Base-by-base conservation (phyloP, 2,329 filamentous ascomycete genomes). In the Aspergillus sp. region DNA sequence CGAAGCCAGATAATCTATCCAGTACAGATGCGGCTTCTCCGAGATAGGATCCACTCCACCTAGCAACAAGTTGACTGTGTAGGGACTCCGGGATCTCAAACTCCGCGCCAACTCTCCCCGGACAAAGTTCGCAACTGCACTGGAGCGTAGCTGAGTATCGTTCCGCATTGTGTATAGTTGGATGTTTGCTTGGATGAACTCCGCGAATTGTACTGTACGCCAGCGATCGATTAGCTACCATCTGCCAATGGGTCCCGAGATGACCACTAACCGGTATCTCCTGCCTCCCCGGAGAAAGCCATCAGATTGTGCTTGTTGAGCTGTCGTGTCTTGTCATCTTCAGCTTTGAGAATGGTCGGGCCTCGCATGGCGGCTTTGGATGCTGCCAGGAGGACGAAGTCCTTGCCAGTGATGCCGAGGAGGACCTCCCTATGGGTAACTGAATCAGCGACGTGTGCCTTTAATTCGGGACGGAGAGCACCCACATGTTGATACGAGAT, bases 141-240 rank as follows among this genome's bases (percentile, higher is more conserved):
- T 87, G 9, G 94, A 93, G 42, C 90, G 91, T 56, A 99, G 85
- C 68, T 97, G 91, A 70, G 88, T 88, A 75, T 91, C 89, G 74
- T 97, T 97, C 70, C 95, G 91, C 92, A 97, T 99, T 63, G 89
- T 91, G 79, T 99, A 99, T 70, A 99, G 88, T 77, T 96, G 91
- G 59, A 94, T 87, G 76, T 99, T 99, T 72, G 93, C 92, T 84
- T 97, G 92, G 74, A 99, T 95, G 79, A 93, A 99, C 79, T 99
- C 94, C 73, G 95, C 90, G 74, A 99, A 99, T 87, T 99, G 93
- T 58, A 97, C 92, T 96, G 53, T 14, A 54, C 21, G 20, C 25
- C 41, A 45, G 29, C 44, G 19, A 13, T 42, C 40, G 9, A 21
- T 42, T 42, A 42, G 40, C 40, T 42, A 17, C 14, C 34, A 17